A percentile compares a stretch with the other conserved stretches of the same genome.
These are phyloP conservation scores for Furcasterigmium sp. DNA, from an alignment of 2,329 filamentous ascomycete genomes.

Conservation along the genomic window DNA sequence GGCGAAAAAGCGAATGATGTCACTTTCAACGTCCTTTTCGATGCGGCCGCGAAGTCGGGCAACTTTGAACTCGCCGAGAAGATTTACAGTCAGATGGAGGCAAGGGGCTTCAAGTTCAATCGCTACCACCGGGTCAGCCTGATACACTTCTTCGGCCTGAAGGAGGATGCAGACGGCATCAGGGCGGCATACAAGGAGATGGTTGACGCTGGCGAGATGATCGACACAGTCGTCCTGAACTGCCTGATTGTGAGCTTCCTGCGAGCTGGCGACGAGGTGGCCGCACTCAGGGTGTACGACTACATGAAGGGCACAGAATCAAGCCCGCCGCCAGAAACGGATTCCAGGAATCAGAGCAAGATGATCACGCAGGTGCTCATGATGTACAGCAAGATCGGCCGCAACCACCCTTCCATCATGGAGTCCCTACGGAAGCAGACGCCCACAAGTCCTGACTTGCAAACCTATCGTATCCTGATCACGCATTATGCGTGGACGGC, in stretches of 20 bases:
- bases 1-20: constrained; percentile 62
- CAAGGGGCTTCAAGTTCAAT: constrained; percentile 62
- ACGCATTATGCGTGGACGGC: constrained; percentile 63
- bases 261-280: constrained; percentile 66
- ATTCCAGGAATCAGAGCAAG: constrained; percentile 40
- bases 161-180: constrained; percentile 67
- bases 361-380: constrained; percentile 51
- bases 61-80: constrained; percentile 82
- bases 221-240: constrained; percentile 84
- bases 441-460: constrained; percentile 66
- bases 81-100: constrained; percentile 75
- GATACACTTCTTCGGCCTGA: constrained; percentile 79
- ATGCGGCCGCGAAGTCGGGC: constrained; percentile 78
- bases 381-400: constrained; percentile 51
- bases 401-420: constrained; percentile 49
- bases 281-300: constrained; percentile 75
- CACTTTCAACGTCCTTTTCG: constrained; percentile 93
- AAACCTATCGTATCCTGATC: constrained; percentile 76
- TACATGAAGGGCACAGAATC: constrained; percentile 69
- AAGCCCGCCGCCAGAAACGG: constrained; percentile 30
- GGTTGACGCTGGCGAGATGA: constrained; percentile 78
- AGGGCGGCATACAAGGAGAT: constrained; percentile 75
- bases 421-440: constrained; percentile 53
- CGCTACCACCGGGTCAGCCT: constrained; percentile 77
- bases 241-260: constrained; percentile 78